These are phyloP conservation scores for Porodaedalea pini DNA, from an alignment of 1,284 basidiomycete species.

Conservation along the genomic window DNA sequence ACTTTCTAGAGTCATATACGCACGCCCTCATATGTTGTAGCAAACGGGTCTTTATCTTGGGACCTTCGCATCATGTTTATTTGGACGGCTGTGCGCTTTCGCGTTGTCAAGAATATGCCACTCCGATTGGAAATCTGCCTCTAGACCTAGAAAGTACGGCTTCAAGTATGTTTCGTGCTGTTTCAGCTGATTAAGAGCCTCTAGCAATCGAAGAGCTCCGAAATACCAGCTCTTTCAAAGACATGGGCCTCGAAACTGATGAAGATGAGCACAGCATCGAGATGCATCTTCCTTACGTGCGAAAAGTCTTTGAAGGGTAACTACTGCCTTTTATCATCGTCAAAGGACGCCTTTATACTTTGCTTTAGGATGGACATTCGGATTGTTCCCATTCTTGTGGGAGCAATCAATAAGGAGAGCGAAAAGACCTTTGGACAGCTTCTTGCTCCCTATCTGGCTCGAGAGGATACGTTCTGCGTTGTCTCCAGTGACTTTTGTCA, in stretches of 20 bases:
- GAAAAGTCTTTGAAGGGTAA: conserved; percentile 82
- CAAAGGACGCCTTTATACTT: not conserved
- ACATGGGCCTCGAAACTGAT: conserved; percentile 69
- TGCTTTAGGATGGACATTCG: conserved; percentile 60
- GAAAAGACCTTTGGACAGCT: conserved; percentile 66
- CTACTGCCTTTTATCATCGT: conserved; percentile 21
- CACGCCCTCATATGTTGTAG: conserved; percentile 42
- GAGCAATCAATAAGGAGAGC: conserved; percentile 62
- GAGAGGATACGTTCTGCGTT: conserved; percentile 81
- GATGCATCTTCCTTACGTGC: conserved; percentile 94
- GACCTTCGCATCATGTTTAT: conserved; percentile 93
- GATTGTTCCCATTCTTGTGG: conserved; percentile 91
- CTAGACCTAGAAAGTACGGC: conserved; percentile 76
- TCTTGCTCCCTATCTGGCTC: conserved; percentile 76
- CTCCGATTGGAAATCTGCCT: conserved; percentile 81
- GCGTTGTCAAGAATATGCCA: conserved; percentile 71
- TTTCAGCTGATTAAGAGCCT: conserved; percentile 9
- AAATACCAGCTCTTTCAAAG: conserved; percentile 66
- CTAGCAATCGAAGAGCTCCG: conserved; percentile 69
- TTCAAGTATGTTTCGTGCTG: not conserved
- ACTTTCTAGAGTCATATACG: conserved; percentile 9
- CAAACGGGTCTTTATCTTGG: conserved; percentile 89
- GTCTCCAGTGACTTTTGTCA: conserved; percentile 98
- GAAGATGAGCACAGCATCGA: conserved; percentile 97
- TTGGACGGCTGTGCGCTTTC: conserved; percentile 86